phyloP scores from a whole-genome alignment of 73 alveolate genomes.

The Diophrys sp. region DNA sequence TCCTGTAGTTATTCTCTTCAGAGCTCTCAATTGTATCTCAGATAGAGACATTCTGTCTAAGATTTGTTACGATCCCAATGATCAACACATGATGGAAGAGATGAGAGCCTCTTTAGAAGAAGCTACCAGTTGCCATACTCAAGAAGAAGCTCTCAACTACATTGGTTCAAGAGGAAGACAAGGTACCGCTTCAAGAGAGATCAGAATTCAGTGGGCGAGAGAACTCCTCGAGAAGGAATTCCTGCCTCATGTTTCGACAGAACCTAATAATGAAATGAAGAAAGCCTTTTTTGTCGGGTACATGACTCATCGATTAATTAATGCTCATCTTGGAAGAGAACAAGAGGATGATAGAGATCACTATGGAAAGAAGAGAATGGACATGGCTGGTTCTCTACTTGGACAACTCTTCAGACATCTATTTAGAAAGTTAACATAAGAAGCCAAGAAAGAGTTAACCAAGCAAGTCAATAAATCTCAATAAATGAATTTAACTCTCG shows the following conservation, averaged over 20 bases:
- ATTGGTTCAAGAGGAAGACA: conserved; percentile 91
- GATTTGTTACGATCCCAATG: conserved; percentile 87
- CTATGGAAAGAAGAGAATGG: conserved; percentile 99
- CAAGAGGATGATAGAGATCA: conserved; percentile 99
- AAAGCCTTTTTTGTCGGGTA: conserved; percentile 99
- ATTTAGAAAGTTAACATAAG: conserved; percentile 77
- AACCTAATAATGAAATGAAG: conserved; percentile 71
- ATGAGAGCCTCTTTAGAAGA: conserved; percentile 86
- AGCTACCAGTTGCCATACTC: conserved; percentile 60
- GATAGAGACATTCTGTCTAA: conserved; percentile 90
- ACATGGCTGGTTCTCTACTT: conserved; percentile 97
- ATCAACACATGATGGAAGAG: conserved; percentile 84
- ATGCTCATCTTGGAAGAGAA: conserved; percentile 96
- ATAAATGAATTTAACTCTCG: conserved; percentile 24
- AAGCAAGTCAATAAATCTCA: conserved; percentile 69
- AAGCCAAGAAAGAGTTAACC: conserved; percentile 75
- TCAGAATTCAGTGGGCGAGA: conserved; percentile 82
- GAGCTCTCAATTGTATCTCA: conserved; percentile 91
- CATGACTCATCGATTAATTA: conserved; percentile 90
- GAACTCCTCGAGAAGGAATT: conserved; percentile 90
- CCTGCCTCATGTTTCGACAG: conserved; percentile 94
- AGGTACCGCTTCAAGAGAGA: conserved; percentile 60
- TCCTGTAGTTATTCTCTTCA: conserved; percentile 88
- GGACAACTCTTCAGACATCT: conserved; percentile 89
- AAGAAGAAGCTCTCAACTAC: conserved; percentile 89